These are phyloP conservation scores for Aspergillus versicolor DNA, from an alignment of 2,329 filamentous ascomycete species.

Conservation along the genomic window DNA sequence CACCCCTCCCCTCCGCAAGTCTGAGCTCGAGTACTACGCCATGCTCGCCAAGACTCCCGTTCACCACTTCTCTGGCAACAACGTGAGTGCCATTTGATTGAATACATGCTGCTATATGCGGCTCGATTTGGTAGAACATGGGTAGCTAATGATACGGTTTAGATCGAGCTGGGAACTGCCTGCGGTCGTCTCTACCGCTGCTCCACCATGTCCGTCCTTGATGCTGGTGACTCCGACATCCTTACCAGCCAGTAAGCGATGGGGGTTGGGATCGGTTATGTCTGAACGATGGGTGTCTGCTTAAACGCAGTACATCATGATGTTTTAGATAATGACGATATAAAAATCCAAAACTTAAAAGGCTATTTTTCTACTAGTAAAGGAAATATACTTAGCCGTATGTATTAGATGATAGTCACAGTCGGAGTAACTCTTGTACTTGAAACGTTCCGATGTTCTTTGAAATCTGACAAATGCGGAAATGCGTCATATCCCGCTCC, in stretches of 20 bases:
- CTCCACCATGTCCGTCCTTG: slow-evolving; percentile 94
- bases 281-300: slow-evolving; percentile 19
- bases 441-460: slow-evolving; percentile 10
- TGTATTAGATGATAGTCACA: background rate
- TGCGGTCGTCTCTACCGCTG: slow-evolving; percentile 99
- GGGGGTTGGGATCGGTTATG: slow-evolving; percentile 20
- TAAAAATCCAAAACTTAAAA: slow-evolving; percentile 19
- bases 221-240: slow-evolving; percentile 98
- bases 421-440: background rate
- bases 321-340: slow-evolving; percentile 26
- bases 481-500: slow-evolving; percentile 12
- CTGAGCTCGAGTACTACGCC: slow-evolving; percentile 90
- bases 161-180: slow-evolving; percentile 98
- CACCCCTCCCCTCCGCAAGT: slow-evolving; percentile 96
- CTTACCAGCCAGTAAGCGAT: slow-evolving; percentile 53
- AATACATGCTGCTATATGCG: background rate
- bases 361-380: background rate
- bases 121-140: slow-evolving; percentile 16
- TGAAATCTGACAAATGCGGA: slow-evolving; percentile 21
- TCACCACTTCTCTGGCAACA: slow-evolving; percentile 98
- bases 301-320: slow-evolving; percentile 12
- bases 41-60: slow-evolving; percentile 93
- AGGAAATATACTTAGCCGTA: background rate
- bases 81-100: slow-evolving; percentile 68
- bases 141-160: slow-evolving; percentile 56